These are phyloP conservation scores for Amylocarpus encephaloides DNA, from an alignment of 2,329 filamentous ascomycete species.

Conservation along the genomic window DNA sequence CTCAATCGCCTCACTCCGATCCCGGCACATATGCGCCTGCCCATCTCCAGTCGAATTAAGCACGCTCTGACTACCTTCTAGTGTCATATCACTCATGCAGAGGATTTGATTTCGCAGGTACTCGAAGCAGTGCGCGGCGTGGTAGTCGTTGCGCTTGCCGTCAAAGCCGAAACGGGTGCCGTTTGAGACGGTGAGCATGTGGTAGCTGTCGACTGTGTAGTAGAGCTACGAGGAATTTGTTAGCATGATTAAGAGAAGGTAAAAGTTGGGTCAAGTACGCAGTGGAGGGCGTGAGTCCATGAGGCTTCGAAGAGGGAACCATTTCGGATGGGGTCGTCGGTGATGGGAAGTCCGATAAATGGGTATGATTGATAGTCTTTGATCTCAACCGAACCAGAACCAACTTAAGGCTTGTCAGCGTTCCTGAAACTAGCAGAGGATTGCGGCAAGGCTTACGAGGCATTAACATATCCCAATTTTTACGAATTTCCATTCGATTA, in stretches of 20 bases:
- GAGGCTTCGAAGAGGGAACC: conserved; percentile 31
- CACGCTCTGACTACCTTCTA: conserved; percentile 27
- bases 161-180: conserved; percentile 25
- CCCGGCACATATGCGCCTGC: conserved; percentile 31
- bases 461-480: conserved; percentile 32
- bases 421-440: no score
- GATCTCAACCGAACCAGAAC: conserved; percentile 30
- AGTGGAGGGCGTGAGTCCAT: conserved; percentile 33
- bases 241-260: neutral
- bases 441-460: conserved; percentile 20
- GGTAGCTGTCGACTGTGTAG: conserved; percentile 31
- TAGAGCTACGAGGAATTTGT: conserved; percentile 20
- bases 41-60: conserved; percentile 26
- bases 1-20: conserved; percentile 27
- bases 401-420: no score
- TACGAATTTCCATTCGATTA: conserved; percentile 28
- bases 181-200: conserved; percentile 27
- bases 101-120: conserved; percentile 31
- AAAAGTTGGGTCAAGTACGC: conserved; percentile 12
- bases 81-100: conserved; percentile 32
- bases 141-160: conserved; percentile 26
- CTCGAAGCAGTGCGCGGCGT: conserved; percentile 32
- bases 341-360: conserved; percentile 30
- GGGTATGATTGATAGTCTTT: conserved; percentile 29
- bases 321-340: conserved; percentile 27